These are phyloP conservation scores for Globisporangium camurandrum DNA, from an alignment of 352 stramenopile genomes.

Conservation along the genomic window DNA sequence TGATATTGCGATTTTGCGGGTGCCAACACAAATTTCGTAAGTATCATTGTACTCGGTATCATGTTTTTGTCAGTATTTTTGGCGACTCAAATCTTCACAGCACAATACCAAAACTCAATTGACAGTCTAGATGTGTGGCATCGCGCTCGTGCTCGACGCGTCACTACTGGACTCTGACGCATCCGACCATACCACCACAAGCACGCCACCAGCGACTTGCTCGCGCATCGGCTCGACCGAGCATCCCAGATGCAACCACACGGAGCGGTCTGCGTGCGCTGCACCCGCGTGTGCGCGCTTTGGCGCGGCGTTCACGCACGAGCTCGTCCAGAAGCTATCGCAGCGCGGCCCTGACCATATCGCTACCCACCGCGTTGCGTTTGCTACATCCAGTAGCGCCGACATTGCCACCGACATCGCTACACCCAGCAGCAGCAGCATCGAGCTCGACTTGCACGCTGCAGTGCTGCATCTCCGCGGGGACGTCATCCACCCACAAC, in stretches of 20 bases:
- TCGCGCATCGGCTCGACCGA: too few relatives aligned
- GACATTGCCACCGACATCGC: not conserved
- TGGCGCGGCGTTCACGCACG: constrained; percentile 5
- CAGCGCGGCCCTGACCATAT: constrained; percentile 27
- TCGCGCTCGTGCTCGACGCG: constrained; percentile 20
- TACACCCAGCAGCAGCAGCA: too few relatives aligned
- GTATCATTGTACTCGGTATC: too few relatives aligned
- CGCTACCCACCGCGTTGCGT: constrained; percentile 1
- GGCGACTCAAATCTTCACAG: too few relatives aligned
- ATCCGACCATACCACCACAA: not conserved
- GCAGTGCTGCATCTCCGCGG: constrained; percentile 90
- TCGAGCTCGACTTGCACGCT: constrained; percentile 47
- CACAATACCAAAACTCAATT: too few relatives aligned
- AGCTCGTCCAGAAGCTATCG: constrained; percentile 12
- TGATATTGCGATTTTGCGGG: too few relatives aligned
- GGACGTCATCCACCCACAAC: constrained; percentile 60
- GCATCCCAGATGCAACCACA: too few relatives aligned
- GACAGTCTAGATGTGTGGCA: constrained; percentile 25
- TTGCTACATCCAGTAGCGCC: not conserved
- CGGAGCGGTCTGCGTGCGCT: not conserved
- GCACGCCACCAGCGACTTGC: too few relatives aligned
- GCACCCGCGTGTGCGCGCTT: not conserved
- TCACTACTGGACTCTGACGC: not conserved
- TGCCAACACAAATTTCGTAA: too few relatives aligned
- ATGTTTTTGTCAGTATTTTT: too few relatives aligned